phyloP scores from a whole-genome alignment of 805 yeast genomes.

The Yarrowia deformans region DNA sequence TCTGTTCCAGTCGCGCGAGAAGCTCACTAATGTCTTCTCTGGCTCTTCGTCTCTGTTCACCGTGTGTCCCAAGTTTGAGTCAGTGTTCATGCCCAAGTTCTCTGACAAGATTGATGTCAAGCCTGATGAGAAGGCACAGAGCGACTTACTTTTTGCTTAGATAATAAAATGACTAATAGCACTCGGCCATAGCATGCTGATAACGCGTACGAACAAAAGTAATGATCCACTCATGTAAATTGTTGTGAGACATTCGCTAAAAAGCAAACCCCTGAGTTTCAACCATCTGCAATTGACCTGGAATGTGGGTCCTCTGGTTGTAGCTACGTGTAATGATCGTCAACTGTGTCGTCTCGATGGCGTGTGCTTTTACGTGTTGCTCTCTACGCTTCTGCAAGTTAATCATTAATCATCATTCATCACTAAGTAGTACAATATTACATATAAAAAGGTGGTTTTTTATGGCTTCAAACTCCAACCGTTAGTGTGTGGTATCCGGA shows the following conservation, averaged over 20 bases:
- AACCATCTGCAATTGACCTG: too few species aligned
- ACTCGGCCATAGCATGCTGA: not conserved
- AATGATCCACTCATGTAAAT: too few species aligned
- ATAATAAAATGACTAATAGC: not conserved
- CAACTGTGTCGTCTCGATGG: not conserved
- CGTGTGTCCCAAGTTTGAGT: constrained; percentile 5
- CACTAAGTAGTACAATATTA: constrained; percentile 37
- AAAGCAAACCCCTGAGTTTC: not conserved
- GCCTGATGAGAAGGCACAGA: constrained; percentile 16
- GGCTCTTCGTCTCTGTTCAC: constrained; percentile 17
- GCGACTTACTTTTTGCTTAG: constrained; percentile 27
- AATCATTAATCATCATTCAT: constrained; percentile 36
- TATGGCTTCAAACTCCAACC: constrained; percentile 32
- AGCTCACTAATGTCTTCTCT: not conserved
- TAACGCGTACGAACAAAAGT: too few species aligned
- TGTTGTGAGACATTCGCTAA: constrained; percentile 3
- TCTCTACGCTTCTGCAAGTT: not conserved
- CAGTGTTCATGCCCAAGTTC: constrained; percentile 21
- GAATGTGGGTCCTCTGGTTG: too few species aligned
- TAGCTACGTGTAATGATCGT: not conserved
- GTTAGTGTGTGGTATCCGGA: constrained; percentile 18
- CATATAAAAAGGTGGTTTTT: constrained; percentile 34
- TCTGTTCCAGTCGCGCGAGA: constrained; percentile 25
- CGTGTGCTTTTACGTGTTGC: not conserved
- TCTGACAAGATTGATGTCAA: not conserved